These are phyloP conservation scores for Luffa acutangula DNA, from an alignment of 306 rosid genomes.

Conservation along the genomic window DNA sequence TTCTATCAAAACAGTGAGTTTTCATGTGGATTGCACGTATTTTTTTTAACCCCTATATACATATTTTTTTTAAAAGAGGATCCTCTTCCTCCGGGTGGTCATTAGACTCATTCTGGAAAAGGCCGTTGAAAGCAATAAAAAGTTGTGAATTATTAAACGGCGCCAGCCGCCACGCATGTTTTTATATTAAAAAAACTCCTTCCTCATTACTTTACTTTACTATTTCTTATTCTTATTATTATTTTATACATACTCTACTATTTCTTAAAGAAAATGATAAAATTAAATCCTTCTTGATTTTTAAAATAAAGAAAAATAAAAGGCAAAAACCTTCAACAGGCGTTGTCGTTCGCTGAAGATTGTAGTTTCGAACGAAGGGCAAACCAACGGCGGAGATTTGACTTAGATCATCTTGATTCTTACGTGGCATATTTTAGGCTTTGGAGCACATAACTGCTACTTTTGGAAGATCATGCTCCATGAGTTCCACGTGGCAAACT, in stretches of 20 bases:
- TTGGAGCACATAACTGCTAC: neutral
- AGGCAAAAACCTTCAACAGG: neutral
- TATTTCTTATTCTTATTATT: too few species aligned
- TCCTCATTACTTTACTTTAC: neutral
- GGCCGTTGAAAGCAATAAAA: neutral
- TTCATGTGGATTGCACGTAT: too few species aligned
- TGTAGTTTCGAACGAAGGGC: neutral
- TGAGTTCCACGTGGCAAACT: neutral
- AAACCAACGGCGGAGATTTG: neutral
- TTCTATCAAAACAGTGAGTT: too few species aligned
- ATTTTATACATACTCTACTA: too few species aligned
- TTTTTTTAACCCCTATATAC: too few species aligned
- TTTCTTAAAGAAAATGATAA: too few species aligned
- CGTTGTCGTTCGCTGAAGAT: neutral
- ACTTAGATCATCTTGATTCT: neutral
- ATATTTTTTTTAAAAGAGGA: too few species aligned
- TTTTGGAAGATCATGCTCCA: neutral
- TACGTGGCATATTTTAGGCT: neutral
- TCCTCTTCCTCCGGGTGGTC: too few species aligned
- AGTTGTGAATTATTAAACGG: neutral
- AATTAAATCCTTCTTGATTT: neutral
- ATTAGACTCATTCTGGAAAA: too few species aligned
- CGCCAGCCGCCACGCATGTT: neutral
- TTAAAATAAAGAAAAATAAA: neutral
- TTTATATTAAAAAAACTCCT: neutral